Evolutionary conservation across 371 early-diverging fungal species (phyloP).

Genomic region (Circinella minor): DNA sequence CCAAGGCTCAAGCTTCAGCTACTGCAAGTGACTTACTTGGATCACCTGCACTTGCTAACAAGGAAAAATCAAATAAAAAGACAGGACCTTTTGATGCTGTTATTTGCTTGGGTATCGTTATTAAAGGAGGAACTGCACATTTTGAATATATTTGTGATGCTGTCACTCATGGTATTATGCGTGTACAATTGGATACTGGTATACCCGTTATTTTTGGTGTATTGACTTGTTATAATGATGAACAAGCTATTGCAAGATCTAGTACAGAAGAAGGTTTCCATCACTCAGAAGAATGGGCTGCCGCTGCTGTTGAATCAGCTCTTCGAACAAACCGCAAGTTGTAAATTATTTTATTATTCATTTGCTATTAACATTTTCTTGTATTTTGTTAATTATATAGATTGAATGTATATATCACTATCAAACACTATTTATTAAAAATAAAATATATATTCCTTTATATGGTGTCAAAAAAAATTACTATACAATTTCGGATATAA

Average conservation of each 20-base stretch:
- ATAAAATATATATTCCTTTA: too few relatives aligned
- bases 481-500: too few relatives aligned
- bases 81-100: constrained; percentile 81
- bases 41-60: constrained; percentile 35
- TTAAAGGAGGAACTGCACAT: constrained; percentile 97
- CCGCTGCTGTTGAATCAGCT: constrained; percentile 96
- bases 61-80: constrained; percentile 34
- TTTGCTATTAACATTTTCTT: too few relatives aligned
- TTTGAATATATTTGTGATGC: constrained; percentile 98
- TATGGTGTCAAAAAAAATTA: too few relatives aligned
- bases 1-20: constrained; percentile 60
- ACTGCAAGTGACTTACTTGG: constrained; percentile 62
- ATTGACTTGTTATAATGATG: constrained; percentile 91
- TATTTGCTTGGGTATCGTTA: constrained; percentile 94
- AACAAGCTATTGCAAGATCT: constrained; percentile 88
- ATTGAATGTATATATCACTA: not conserved
- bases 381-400: not conserved
- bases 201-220: constrained; percentile 96
- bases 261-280: constrained; percentile 84
- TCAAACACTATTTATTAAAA: too few relatives aligned
- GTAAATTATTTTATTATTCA: constrained; percentile 20
- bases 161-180: constrained; percentile 89
- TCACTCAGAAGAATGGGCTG: constrained; percentile 97
- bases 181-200: constrained; percentile 86
- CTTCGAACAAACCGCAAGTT: constrained; percentile 60